Evolutionary conservation across 208 protist genomes (phyloP).

Genomic region (Crithidia brevicula): DNA sequence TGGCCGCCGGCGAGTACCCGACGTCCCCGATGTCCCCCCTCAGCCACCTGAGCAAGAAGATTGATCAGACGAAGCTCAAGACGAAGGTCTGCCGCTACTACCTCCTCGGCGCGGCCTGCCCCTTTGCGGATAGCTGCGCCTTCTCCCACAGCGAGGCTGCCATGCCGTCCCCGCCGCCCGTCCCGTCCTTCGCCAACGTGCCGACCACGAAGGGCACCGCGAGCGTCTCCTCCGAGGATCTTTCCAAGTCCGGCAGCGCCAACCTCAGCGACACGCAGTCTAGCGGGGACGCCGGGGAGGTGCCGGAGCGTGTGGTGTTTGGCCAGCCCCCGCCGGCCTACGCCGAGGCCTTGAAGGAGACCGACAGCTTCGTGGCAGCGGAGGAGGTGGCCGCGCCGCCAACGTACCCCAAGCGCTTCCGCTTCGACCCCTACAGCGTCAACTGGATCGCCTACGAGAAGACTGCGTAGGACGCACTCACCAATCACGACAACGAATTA

Average conservation of each 20-base stretch:
- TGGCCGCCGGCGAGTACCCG: conserved; percentile 29
- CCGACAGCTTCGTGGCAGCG: conserved; percentile 23
- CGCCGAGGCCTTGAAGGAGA: conserved; percentile 55
- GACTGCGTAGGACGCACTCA: too few relatives aligned
- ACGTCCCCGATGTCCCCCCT: conserved; percentile 27
- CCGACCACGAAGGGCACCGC: conserved; percentile 17
- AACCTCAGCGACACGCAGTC: conserved; percentile 36
- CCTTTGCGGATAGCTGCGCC: conserved; percentile 84
- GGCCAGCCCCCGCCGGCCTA: conserved; percentile 72
- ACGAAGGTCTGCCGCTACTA: conserved; percentile 91
- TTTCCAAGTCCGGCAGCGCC: conserved; percentile 31
- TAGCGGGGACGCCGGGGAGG: conserved; percentile 28
- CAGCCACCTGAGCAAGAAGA: conserved; percentile 45
- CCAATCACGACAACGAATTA: too few relatives aligned
- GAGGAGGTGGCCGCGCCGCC: conserved; percentile 44
- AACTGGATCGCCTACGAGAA: conserved; percentile 64
- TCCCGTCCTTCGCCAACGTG: conserved; percentile 11
- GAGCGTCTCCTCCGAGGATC: conserved; percentile 32
- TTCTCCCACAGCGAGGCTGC: conserved; percentile 83
- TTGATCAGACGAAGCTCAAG: conserved; percentile 87
- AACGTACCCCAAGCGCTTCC: conserved; percentile 83
- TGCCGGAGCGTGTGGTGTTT: conserved; percentile 35
- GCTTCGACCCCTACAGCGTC: conserved; percentile 88
- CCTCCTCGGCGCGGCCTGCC: conserved; percentile 61
- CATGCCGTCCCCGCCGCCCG: conserved; percentile 19